Base-by-base conservation (phyloP, 129 eudicot genomes). In the Lactuca sativa region DNA sequence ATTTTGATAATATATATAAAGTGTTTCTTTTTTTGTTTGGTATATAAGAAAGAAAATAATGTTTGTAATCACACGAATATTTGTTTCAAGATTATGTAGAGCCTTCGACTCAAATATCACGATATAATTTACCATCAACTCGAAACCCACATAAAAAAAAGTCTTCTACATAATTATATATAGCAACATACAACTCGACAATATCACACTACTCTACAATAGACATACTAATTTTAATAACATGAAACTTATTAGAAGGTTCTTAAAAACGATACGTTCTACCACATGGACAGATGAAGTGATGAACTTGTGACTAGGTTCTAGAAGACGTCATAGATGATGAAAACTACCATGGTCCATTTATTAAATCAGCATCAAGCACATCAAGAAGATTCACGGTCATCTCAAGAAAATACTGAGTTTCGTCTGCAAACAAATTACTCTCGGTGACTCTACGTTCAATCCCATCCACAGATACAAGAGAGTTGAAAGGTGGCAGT, bases 351-450 rank as follows among this genome's bases (percentile, higher is more conserved):
- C 49, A 36, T 61, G 47, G 32, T 15, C 6, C 48, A 61, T 61
- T 16, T 18, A 14, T 34, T 34, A 62, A 13, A 57, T 36, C 66
- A 58, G 34, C 44, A 57, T 57, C 74, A 58, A 34, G 44, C 3
- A 31, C 67, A 59, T 47, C 4, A 71, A 71, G 59, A n/a, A 59
- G 9, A 10, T 37, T 41, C 67, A 43, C 30, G 59, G 59, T 33
- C 9, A 17, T 43, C 12, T 58, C 75, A 31, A 72, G 38, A 48
- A 60, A 59, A 60, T 11, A 47, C 18, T 65, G 25, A 52, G 40
- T 47, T 33, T 47, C 32, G 11, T 56, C 15, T 6, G 1, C 14
- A 40, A 56, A 56, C 34, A 7, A 31, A 56, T 44, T 41, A 11
- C 59, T 41, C 3, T 64, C 52, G 7, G 7, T 8, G 66, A 56